A percentile compares a stretch with the other conserved stretches of the same genome.
phyloP scores from a whole-genome alignment of 1,139 yeast species.

The Hyphopichia khmerensis region DNA sequence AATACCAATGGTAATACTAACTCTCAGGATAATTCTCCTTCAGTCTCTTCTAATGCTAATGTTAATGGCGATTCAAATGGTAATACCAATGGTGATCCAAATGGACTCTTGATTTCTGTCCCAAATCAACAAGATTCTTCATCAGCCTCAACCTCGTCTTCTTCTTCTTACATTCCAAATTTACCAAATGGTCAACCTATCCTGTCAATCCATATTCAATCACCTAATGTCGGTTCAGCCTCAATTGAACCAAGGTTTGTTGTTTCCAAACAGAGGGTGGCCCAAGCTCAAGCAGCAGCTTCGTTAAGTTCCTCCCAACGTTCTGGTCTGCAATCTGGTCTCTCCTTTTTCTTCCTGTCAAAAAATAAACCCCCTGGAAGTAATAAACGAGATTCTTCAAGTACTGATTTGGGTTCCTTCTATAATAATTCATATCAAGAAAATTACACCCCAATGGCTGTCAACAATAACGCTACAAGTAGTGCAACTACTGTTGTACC shows the following conservation, averaged over 20 bases:
- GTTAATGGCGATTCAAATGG: no score
- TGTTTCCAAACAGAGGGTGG: slow-evolving; percentile 67
- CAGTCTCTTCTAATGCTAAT: neutral
- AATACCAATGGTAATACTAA: slow-evolving; percentile 4
- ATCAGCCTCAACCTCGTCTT: neutral
- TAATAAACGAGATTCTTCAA: slow-evolving; percentile 26
- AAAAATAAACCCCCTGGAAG: slow-evolving; percentile 31
- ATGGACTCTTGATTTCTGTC: neutral
- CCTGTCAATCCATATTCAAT: slow-evolving; percentile 61
- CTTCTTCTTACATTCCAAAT: slow-evolving; percentile 36
- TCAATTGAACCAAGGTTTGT: slow-evolving; percentile 72
- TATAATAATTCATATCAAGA: slow-evolving; percentile 45
- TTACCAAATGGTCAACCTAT: slow-evolving; percentile 56
- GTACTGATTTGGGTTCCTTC: slow-evolving; percentile 47
- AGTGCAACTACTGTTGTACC: slow-evolving; percentile 13
- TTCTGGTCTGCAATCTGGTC: slow-evolving; percentile 49
- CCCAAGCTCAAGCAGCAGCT: slow-evolving; percentile 30
- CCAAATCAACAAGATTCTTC: neutral
- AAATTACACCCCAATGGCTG: slow-evolving; percentile 11
- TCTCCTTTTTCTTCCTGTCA: slow-evolving; percentile 43
- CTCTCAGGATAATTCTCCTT: neutral
- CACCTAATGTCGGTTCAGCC: slow-evolving; percentile 58
- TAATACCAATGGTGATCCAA: neutral
- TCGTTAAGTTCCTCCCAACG: slow-evolving; percentile 32
- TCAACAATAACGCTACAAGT: neutral